Evolutionary conservation across 2,329 filamentous ascomycete genomes (phyloP), one percentile per base, ranked within the genome.

Genomic region (Dothideomycetes sp.): DNA sequence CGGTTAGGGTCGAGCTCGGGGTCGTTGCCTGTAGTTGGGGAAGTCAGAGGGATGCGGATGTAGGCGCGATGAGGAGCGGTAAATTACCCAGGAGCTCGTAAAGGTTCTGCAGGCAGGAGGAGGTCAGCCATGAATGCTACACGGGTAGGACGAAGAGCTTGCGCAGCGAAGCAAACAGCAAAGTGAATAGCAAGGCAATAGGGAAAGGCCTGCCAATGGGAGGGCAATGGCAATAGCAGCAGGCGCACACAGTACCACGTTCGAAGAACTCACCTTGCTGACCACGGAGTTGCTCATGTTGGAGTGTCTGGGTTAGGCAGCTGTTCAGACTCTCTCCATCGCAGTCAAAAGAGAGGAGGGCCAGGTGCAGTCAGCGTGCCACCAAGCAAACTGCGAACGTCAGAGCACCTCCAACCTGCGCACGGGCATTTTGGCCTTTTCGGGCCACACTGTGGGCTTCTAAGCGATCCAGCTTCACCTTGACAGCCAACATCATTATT

Each of bases 11-110:
- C 77, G 60, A 76, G 72, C 61, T 81, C 77, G 52, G 73, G 75
- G 62, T 81, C 77, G 65, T 81, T 81, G 64, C 77, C 77, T 80
- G 62, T 51, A 49, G 44, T 48, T 46, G 9, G 11, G 33, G 47
- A 49, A 44, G 46, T 41, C 40, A 38, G 42, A 41, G 27, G 34
- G 29, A 33, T 34, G 37, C 38, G 38, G 36, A 34, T 35, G 36
- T 19, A n/a, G n/a, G 24, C 22, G 22, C 22, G 22, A 36, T 40
- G 17, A 38, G 37, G 14, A 19, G 19, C 36, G 29, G 30, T 36
- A 14, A 41, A 41, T 38, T 94, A 96, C 91, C 89, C 77, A 98
- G 86, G 73, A 94, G 81, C 77, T 91, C 89, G 77, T 84, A 96
- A 62, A 84, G 81, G 77, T 98, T 98, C 91, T 96, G 58, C 52